phyloP scores from a whole-genome alignment of 306 rosid species.

The Casuarina cunninghamiana region DNA sequence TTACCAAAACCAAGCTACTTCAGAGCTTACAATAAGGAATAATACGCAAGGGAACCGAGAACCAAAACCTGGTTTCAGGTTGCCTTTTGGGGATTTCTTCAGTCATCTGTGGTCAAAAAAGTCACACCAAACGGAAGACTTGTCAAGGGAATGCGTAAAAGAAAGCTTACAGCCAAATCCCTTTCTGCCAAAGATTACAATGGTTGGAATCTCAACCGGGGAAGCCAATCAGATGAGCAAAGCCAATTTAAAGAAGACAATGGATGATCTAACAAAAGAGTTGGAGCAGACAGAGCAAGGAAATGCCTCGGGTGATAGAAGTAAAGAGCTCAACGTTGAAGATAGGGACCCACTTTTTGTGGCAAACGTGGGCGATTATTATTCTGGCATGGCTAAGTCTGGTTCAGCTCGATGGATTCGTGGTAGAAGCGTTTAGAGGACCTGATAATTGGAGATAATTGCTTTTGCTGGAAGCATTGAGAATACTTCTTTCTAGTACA shows the following conservation, averaged over 20 bases:
- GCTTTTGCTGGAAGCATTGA: constrained; percentile 15
- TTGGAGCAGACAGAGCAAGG: constrained; percentile 76
- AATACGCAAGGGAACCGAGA: constrained; percentile 30
- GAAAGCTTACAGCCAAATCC: constrained; percentile 44
- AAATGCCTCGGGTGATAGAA: constrained; percentile 32
- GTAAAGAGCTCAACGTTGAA: constrained; percentile 45
- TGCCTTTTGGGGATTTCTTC: constrained; percentile 64
- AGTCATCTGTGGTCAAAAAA: constrained; percentile 41
- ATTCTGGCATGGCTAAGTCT: constrained; percentile 65
- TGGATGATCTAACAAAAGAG: constrained; percentile 83
- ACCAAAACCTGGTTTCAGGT: constrained; percentile 32
- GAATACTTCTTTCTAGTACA: not conserved
- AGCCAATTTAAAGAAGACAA: constrained; percentile 73
- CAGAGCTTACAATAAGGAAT: constrained; percentile 36
- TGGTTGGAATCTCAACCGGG: constrained; percentile 90
- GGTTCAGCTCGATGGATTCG: constrained; percentile 67
- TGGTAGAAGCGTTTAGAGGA: constrained; percentile 50
- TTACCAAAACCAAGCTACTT: constrained; percentile 31
- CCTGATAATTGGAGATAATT: constrained; percentile 22
- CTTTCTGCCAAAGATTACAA: constrained; percentile 85
- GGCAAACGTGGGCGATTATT: constrained; percentile 89
- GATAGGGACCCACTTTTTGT: constrained; percentile 94
- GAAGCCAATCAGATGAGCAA: constrained; percentile 73
- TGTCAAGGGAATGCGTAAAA: constrained; percentile 35
- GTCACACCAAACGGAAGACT: constrained; percentile 28